Percentiles rank a stretch among this genome's conserved stretches.
phyloP scores from a whole-genome alignment of 1,284 basidiomycete genomes.

The Naganishia liquefaciens region DNA sequence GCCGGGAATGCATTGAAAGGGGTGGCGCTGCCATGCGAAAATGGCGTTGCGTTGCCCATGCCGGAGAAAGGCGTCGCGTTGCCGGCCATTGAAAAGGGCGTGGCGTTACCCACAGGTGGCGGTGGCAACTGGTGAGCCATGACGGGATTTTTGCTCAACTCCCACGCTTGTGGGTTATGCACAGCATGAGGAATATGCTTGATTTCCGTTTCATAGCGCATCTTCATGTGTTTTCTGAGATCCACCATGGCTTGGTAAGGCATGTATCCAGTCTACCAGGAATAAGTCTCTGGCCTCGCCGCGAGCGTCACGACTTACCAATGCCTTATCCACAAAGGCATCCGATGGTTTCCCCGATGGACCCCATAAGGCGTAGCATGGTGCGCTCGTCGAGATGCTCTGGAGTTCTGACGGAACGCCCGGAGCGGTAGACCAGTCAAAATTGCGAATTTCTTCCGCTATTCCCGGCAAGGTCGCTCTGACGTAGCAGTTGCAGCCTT shows the following conservation, averaged over 20 bases:
- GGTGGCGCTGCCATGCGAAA: constrained; percentile 2
- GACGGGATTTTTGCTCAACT: no score
- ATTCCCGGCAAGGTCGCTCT: constrained; percentile 4
- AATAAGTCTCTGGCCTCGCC: background rate
- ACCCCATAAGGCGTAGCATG: constrained; percentile 19
- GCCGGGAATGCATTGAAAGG: constrained; percentile 4
- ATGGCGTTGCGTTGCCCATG: constrained; percentile 16
- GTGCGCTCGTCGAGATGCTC: constrained; percentile 3
- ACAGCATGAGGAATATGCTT: constrained; percentile 2
- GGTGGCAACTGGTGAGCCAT: constrained; percentile 5
- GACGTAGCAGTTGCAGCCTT: constrained; percentile 21
- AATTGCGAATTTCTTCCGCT: constrained; percentile 18
- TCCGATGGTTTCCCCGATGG: constrained; percentile 13
- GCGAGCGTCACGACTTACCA: background rate
- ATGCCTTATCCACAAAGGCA: constrained; percentile 15
- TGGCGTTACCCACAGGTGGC: constrained; percentile 10
- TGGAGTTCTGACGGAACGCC: constrained; percentile 8
- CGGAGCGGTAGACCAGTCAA: constrained; percentile 14
- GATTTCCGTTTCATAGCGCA: background rate
- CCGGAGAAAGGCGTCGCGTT: constrained; percentile 3
- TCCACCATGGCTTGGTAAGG: background rate
- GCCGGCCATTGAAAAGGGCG: constrained; percentile 1
- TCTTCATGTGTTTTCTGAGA: background rate
- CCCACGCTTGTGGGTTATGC: background rate
- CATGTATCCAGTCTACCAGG: background rate